Evolutionary conservation across 352 stramenopile genomes (phyloP), one percentile per base, ranked within the genome.

Genomic region (Phytophthora sp.): DNA sequence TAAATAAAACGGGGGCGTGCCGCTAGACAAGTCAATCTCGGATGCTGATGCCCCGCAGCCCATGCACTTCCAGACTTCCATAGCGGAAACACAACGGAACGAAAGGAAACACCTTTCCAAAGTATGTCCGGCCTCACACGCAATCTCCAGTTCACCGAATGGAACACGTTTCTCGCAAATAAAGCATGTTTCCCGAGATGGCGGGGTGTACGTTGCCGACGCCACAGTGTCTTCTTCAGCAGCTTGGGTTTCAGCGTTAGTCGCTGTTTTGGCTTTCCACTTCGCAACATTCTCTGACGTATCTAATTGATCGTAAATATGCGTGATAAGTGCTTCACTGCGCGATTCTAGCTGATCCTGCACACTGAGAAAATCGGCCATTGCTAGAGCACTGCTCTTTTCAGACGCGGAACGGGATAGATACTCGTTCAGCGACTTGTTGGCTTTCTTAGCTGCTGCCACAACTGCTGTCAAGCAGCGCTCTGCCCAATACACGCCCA

Each of bases 51-150:
- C 81, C 9, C 80, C 82, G 32, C 86, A 95, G 34, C 84, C 82
- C 79, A 92, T 84, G 62, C 86, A 95, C 46, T 93, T 93, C 84
- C 84, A 95, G 34, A 81, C 72, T 44, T 90, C 80, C 72, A 89
- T 86, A 2, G 77, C 76, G 21, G 76, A 54, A 21, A 95, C 72
- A 9, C 77, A 78, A 49, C 78, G 75, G 34, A 92, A 92, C 26
- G 82, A 93, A 18, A 93, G 54, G 34, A 93, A 95, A 45, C 86
- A 93, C 11, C 86, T 74, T 37, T 93, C 83, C 41, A 91, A 64
- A n/a, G 73, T 62, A 57, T 95, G 86, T 4, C 79, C 74, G 3
- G 77, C 74, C 23, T 72, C 69, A 49, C 86, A 95, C 15, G 66
- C 66, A 26, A 87, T 63, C 42, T 87, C 77, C 5, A 92, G 69